These are phyloP conservation scores for Calycina marina DNA, from an alignment of 2,329 filamentous ascomycete species.

Conservation along the genomic window DNA sequence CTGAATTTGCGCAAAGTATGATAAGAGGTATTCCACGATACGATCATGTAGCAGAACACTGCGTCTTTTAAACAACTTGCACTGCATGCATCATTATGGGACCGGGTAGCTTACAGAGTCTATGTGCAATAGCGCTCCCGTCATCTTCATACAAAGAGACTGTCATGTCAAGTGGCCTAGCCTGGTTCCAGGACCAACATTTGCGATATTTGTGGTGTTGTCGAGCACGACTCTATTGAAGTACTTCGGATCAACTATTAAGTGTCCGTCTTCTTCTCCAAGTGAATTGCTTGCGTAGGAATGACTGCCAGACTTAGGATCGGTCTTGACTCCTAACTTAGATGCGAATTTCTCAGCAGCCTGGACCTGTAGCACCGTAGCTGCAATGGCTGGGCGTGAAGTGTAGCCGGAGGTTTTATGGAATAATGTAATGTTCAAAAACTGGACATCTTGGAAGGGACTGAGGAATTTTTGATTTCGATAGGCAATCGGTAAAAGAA, in stretches of 20 bases:
- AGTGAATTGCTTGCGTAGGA: slow-evolving; percentile 32
- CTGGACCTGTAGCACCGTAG: slow-evolving; percentile 22
- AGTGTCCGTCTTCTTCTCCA: slow-evolving; percentile 34
- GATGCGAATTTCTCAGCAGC: slow-evolving; percentile 32
- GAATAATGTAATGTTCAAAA: slow-evolving; percentile 8
- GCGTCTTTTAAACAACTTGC: too few species aligned
- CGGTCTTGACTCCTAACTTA: slow-evolving; percentile 28
- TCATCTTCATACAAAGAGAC: slow-evolving; percentile 23
- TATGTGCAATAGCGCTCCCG: slow-evolving; percentile 26
- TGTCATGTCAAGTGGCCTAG: slow-evolving; percentile 28
- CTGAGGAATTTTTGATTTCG: slow-evolving; percentile 7
- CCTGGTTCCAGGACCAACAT: slow-evolving; percentile 27
- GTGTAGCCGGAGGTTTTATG: slow-evolving; percentile 13
- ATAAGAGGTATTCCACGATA: too few species aligned
- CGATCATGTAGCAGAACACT: too few species aligned
- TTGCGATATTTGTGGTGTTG: slow-evolving; percentile 9
- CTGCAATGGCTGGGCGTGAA: slow-evolving; percentile 7
- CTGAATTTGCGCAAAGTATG: too few species aligned
- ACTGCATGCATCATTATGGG: too few species aligned
- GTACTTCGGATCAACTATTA: slow-evolving; percentile 39
- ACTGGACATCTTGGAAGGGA: slow-evolving; percentile 4
- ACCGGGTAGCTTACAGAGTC: slow-evolving; percentile 16
- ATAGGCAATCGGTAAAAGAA: slow-evolving; percentile 6
- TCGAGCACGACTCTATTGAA: slow-evolving; percentile 40
- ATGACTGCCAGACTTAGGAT: slow-evolving; percentile 37